These are phyloP conservation scores for Protomyces inundatus DNA, from an alignment of 1,139 yeast species.

Conservation along the genomic window DNA sequence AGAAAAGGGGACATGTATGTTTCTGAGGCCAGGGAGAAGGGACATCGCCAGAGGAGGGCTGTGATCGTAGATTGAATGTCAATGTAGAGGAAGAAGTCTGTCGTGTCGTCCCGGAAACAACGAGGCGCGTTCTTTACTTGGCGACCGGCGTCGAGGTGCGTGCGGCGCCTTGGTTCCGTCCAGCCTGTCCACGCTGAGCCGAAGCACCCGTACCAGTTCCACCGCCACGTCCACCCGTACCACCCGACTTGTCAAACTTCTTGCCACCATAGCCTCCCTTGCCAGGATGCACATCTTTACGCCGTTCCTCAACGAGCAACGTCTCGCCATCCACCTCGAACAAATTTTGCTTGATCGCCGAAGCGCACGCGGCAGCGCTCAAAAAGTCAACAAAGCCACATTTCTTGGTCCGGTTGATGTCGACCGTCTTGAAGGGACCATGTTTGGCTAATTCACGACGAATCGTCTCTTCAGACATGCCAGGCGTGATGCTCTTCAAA, in stretches of 20 bases:
- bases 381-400: constrained; percentile 43
- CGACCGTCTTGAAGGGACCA: constrained; percentile 40
- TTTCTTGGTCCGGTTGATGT: constrained; percentile 38
- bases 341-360: constrained; percentile 35
- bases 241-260: neutral
- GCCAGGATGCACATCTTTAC: constrained; percentile 12
- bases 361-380: constrained; percentile 37
- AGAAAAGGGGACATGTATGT: too few species aligned
- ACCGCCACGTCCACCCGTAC: neutral
- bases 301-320: constrained; percentile 18
- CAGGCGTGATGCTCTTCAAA: constrained; percentile 39
- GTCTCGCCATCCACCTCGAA: constrained; percentile 7
- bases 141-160: neutral
- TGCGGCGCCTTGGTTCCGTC: neutral
- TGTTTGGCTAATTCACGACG: constrained; percentile 37
- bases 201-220: neutral
- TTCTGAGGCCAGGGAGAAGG: too few species aligned
- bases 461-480: constrained; percentile 37
- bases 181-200: neutral
- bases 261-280: constrained; percentile 13
- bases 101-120: too few species aligned
- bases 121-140: neutral
- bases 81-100: too few species aligned
- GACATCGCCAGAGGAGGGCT: too few species aligned
- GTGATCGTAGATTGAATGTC: too few species aligned